Base-by-base conservation (phyloP, 495 filamentous ascomycete genomes). In the Xylaria nigripes region DNA sequence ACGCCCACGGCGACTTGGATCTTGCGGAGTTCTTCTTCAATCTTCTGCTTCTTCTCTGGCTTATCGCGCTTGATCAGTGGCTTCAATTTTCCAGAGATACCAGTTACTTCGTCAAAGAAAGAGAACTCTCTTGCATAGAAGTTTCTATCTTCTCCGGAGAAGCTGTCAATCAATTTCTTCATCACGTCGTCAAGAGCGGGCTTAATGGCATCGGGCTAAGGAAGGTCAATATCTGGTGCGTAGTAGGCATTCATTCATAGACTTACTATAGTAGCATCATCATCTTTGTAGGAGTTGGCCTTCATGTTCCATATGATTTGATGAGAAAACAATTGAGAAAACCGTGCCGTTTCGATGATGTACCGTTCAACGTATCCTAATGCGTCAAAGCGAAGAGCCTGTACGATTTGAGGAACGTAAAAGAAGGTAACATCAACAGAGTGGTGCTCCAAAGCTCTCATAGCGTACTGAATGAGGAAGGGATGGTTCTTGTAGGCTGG, bases 221-320 rank as follows among this genome's bases (percentile, higher is more conserved):
- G 29, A 18, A 51, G 22, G 64, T 81, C 58, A 82, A 69, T 55
- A 62, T 46, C 2, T 12, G 25, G 18, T 2, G 2, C 27, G 25
- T 8, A 55, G 32, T 50, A 25, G 4, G 15, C 25, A 16, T 25
- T 10, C n/a, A n/a, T 24, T 1, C 5, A 19, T 49, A 29, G 15
- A 71, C 86, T 82, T 77, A 93, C 88, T 60, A 94, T 81, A 60
- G 84, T 79, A 47, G 86, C 88, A 55, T 97, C 90, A 58, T 99
- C 91, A 61, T 99, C 94, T 68, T 96, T 97, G 72, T 89, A 99
- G 2, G 90, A 84, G 66, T 99, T 99, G 19, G 94, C 94, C 65
- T 95, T 96, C 86, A 99, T 99, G 66, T 97, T 99, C 94, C 94
- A 99, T 57, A 99, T 97, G 55, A 99, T 96, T 56, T 99, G 94